Conservation (phyloP, 1,139 yeast genomes). For the Yamadazyma sp. region DNA sequence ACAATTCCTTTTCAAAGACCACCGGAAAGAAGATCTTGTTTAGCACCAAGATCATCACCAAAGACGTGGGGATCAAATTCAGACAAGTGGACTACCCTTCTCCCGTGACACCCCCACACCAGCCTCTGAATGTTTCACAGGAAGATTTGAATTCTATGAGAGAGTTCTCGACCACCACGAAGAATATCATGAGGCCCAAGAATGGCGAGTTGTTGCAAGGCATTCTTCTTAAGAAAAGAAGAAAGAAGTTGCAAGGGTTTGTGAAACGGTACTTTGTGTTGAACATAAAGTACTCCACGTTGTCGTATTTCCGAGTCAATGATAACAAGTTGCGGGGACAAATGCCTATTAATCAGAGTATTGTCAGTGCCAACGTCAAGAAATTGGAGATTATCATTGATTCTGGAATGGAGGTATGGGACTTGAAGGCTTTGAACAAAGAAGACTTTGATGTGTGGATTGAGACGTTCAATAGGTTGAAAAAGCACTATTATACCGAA, state of each 20-base stretch:
- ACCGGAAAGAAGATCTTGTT: conserved; percentile 80
- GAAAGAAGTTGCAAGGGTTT: conserved; percentile 80
- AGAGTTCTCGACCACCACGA: conserved; percentile 2
- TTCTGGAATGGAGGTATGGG: conserved; percentile 97
- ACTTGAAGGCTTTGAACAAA: conserved; percentile 63
- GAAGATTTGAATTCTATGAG: conserved; percentile 8
- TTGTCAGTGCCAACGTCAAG: conserved; percentile 73
- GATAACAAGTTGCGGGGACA: conserved; percentile 83
- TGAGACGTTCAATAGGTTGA: conserved; percentile 62
- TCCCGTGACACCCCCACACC: conserved; percentile 7
- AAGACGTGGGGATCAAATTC: conserved; percentile 3
- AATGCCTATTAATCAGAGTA: conserved; percentile 81
- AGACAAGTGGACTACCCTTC: conserved; percentile 9
- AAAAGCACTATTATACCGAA: conserved; percentile 20
- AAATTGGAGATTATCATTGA: conserved; percentile 76
- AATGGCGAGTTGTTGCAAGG: conserved; percentile 75
- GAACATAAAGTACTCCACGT: conserved; percentile 77
- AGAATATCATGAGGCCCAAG: conserved; percentile 33
- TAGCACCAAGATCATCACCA: conserved; percentile 47
- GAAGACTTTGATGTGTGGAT: conserved; percentile 82
- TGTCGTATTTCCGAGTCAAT: conserved; percentile 73
- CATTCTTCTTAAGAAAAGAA: conserved; percentile 67
- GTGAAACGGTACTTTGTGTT: conserved; percentile 81
- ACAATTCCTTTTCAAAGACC: conserved; percentile 86
- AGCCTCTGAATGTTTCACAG: conserved; percentile 4